Conservation (phyloP, 2,329 filamentous ascomycete genomes). For the Colletotrichum tropicicola region DNA sequence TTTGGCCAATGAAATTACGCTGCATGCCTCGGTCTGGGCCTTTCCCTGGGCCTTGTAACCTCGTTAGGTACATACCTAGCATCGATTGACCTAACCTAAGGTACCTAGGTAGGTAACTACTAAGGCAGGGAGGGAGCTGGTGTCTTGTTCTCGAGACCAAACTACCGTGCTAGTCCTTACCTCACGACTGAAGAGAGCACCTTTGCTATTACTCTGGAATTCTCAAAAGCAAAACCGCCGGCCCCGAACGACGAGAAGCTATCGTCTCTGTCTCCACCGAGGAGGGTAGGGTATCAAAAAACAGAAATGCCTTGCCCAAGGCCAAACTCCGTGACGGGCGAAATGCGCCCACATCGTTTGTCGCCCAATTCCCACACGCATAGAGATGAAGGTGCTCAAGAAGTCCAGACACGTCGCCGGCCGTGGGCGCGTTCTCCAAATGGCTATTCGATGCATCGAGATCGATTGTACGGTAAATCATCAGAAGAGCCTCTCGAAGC, state of each 20-base stretch:
- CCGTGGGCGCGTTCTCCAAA: neutral
- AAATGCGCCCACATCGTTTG: neutral
- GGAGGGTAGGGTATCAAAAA: conserved; percentile 27
- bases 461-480: neutral
- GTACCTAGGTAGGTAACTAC: neutral
- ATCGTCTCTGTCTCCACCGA: neutral
- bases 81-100: neutral
- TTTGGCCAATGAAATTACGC: conserved; percentile 26
- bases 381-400: neutral
- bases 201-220: too few relatives aligned
- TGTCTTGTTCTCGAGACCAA: too few relatives aligned
- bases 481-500: conserved; percentile 53
- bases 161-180: too few relatives aligned
- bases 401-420: neutral
- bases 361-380: neutral
- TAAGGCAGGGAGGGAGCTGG: too few relatives aligned
- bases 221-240: too few relatives aligned
- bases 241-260: neutral
- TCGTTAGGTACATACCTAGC: neutral
- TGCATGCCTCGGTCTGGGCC: conserved; percentile 10
- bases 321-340: conserved; percentile 18
- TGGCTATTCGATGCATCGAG: neutral
- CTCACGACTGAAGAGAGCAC: too few relatives aligned
- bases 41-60: neutral
- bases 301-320: conserved; percentile 23